phyloP scores from a whole-genome alignment of 441 rosid genomes.

The Erodium texanum region DNA sequence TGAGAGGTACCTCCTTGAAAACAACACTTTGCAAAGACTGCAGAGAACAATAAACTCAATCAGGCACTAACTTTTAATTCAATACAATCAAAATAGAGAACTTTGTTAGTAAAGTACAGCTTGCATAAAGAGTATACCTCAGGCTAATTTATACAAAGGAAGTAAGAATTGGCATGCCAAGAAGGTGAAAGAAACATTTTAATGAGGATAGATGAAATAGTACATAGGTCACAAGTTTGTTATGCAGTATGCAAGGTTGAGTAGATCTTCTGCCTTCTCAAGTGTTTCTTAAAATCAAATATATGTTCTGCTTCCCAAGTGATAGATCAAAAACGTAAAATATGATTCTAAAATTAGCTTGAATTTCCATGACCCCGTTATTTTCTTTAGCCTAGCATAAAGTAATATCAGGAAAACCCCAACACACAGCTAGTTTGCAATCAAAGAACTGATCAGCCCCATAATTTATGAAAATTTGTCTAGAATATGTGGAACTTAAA shows the following conservation, averaged over 20 bases:
- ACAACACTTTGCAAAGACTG: slow-evolving; percentile 99
- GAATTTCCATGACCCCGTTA: too few relatives aligned
- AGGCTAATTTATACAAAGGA: not conserved
- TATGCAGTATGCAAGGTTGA: not conserved
- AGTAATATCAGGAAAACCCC: too few relatives aligned
- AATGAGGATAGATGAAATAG: not conserved
- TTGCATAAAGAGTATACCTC: not conserved
- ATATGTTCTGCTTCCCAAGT: not conserved
- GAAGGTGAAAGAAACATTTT: not conserved
- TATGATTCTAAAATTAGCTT: too few relatives aligned
- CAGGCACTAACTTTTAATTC: slow-evolving; percentile 17
- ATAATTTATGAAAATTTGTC: not conserved
- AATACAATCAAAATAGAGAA: not conserved
- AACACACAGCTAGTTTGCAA: too few relatives aligned
- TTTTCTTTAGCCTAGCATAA: too few relatives aligned
- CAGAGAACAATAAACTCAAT: slow-evolving; percentile 31
- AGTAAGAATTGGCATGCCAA: not conserved
- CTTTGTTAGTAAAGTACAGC: not conserved
- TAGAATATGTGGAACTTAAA: not conserved
- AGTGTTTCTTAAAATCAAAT: too few relatives aligned
- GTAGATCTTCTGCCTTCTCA: too few relatives aligned
- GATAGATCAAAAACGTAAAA: too few relatives aligned
- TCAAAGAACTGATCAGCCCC: not conserved
- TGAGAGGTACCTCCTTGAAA: slow-evolving; percentile 77
- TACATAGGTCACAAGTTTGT: too few relatives aligned